Conservation (phyloP, 345 rosid species). For the Aurinia saxatilis region DNA sequence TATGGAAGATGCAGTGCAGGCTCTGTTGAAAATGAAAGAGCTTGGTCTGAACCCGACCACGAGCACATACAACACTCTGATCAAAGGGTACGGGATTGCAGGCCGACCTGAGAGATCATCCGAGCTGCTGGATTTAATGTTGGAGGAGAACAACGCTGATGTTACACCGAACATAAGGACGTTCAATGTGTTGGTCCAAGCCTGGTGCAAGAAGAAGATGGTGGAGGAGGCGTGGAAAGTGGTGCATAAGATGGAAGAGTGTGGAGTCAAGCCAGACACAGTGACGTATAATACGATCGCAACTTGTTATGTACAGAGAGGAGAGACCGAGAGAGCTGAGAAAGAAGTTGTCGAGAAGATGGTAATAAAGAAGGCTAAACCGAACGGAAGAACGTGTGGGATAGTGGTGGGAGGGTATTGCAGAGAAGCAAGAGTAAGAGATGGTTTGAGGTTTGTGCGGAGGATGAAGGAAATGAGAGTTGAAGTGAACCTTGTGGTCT, state of each 20-base stretch:
- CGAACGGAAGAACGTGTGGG: constrained; percentile 54
- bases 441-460: constrained; percentile 45
- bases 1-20: constrained; percentile 44
- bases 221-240: constrained; percentile 49
- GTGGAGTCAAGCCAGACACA: constrained; percentile 43
- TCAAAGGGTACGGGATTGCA: constrained; percentile 57
- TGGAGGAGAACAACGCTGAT: constrained; percentile 20
- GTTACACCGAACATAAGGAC: constrained; percentile 54
- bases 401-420: constrained; percentile 50
- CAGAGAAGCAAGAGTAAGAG: constrained; percentile 46
- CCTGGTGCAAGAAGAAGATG: constrained; percentile 56
- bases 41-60: constrained; percentile 48
- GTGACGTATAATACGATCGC: constrained; percentile 62
- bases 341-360: constrained; percentile 33
- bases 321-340: constrained; percentile 45
- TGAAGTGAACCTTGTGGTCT: constrained; percentile 45
- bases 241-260: constrained; percentile 43
- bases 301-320: constrained; percentile 45
- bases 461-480: constrained; percentile 45
- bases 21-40: constrained; percentile 47
- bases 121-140: constrained; percentile 45
- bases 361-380: constrained; percentile 40
- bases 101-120: constrained; percentile 53
- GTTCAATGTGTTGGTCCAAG: constrained; percentile 52
- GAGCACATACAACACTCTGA: constrained; percentile 55